Evolutionary conservation across 192 early-diverging fungal genomes (phyloP).

Genomic region (Dissophora globulifera): DNA sequence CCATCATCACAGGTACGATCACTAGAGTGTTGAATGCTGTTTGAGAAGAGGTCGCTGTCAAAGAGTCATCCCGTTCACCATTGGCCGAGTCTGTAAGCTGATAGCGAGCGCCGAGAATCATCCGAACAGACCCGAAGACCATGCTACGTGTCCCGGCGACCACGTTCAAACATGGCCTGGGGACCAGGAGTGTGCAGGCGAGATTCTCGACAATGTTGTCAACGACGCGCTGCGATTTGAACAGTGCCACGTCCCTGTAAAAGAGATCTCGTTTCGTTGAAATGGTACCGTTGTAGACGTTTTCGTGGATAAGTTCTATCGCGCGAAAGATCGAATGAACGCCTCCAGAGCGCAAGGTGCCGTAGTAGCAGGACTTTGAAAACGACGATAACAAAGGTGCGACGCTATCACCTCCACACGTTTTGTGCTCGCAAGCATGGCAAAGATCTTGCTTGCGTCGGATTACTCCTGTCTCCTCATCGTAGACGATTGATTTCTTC

Average conservation of each 20-base stretch:
- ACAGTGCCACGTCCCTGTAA: slow-evolving; percentile 32
- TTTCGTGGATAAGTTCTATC: slow-evolving; percentile 21
- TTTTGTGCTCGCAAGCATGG: background rate
- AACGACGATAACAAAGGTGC: background rate
- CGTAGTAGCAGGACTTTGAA: background rate
- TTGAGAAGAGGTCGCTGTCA: background rate
- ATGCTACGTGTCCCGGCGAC: slow-evolving; percentile 30
- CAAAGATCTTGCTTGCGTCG: slow-evolving; percentile 3
- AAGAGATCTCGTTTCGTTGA: slow-evolving; percentile 35
- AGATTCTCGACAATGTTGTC: slow-evolving; percentile 39
- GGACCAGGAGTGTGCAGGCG: slow-evolving; percentile 28
- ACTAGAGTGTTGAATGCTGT: slow-evolving; percentile 37
- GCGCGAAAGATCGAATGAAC: background rate
- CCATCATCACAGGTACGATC: slow-evolving; percentile 11
- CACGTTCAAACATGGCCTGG: slow-evolving; percentile 36
- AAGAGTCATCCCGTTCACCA: background rate
- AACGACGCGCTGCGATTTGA: slow-evolving; percentile 21
- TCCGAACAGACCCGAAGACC: slow-evolving; percentile 27
- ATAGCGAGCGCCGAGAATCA: background rate
- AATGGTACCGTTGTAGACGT: background rate
- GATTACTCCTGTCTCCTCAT: slow-evolving; percentile 18
- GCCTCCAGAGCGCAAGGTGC: background rate
- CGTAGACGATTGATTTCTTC: slow-evolving; percentile 13
- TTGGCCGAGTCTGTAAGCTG: background rate
- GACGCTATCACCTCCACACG: too few relatives aligned